phyloP scores from a whole-genome alignment of 2,329 filamentous ascomycete species.

The Fusarium sp. region DNA sequence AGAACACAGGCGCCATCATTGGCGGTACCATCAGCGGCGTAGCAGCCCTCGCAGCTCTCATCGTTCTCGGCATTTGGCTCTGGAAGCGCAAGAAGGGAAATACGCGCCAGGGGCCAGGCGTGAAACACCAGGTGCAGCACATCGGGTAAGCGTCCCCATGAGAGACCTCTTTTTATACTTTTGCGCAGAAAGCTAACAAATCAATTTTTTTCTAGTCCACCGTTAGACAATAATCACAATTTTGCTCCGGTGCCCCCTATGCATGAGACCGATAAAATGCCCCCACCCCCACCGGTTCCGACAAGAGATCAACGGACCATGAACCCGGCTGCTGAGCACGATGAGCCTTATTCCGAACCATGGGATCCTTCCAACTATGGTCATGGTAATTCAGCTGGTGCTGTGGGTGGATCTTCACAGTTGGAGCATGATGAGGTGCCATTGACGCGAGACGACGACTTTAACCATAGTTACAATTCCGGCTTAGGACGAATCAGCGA shows the following conservation, averaged over 20 bases:
- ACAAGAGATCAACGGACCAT: conserved; percentile 36
- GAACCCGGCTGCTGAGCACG: conserved; percentile 28
- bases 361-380: conserved; percentile 37
- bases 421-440: conserved; percentile 55
- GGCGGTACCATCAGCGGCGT: conserved; percentile 67
- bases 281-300: conserved; percentile 33
- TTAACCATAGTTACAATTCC: conserved; percentile 57
- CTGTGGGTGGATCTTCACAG: conserved; percentile 43
- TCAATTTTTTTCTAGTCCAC: conserved; percentile 44
- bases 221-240: conserved; percentile 41
- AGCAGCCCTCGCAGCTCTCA: conserved; percentile 58
- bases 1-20: conserved; percentile 63
- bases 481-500: conserved; percentile 55
- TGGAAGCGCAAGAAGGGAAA: conserved; percentile 59
- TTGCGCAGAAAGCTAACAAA: conserved; percentile 33
- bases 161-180: not conserved
- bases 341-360: conserved; percentile 35
- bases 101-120: conserved; percentile 57
- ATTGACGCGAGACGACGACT: conserved; percentile 59
- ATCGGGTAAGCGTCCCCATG: conserved; percentile 53
- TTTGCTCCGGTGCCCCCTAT: conserved; percentile 49
- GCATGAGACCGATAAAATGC: conserved; percentile 44
- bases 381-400: conserved; percentile 25
- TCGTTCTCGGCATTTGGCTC: conserved; percentile 58
- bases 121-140: conserved; percentile 54